A percentile compares a stretch with the other conserved stretches of the same genome.
These are phyloP conservation scores for Tricholoma terreum DNA, from an alignment of 768 basidiomycete species.

Conservation along the genomic window DNA sequence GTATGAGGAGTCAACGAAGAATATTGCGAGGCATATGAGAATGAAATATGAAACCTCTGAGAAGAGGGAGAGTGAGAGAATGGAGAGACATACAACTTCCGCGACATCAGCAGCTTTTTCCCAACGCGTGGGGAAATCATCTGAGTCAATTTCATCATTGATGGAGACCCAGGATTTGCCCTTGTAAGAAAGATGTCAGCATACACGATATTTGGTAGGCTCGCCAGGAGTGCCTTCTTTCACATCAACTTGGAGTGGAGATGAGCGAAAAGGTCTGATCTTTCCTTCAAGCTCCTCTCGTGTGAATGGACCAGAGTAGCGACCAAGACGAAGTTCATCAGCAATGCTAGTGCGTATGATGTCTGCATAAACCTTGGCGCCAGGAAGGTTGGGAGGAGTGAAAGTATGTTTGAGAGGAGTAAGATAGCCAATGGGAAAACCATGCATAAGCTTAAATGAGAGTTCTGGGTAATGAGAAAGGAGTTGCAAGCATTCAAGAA, in stretches of 20 bases:
- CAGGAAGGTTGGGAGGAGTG: no score
- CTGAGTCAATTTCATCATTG: constrained; percentile 19
- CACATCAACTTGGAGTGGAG: constrained; percentile 2
- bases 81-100: constrained; percentile 14
- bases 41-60: no score
- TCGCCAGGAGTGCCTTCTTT: constrained; percentile 9
- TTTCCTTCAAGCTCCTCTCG: not conserved
- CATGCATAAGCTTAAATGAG: not conserved
- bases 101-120: no score
- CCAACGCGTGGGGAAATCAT: constrained; percentile 23
- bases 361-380: not conserved
- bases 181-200: no score
- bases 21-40: no score
- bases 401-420: not conserved
- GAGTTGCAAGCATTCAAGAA: not conserved
- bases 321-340: constrained; percentile 5
- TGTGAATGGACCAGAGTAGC: constrained; percentile 4
- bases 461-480: not conserved
- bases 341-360: not conserved
- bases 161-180: no score
- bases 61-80: no score
- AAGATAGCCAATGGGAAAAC: constrained; percentile 6
- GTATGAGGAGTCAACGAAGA: not conserved
- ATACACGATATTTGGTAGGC: constrained; percentile 20
- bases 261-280: constrained; percentile 2